Conservation (phyloP, 495 filamentous ascomycete genomes). For the Emericellopsis terricola region DNA sequence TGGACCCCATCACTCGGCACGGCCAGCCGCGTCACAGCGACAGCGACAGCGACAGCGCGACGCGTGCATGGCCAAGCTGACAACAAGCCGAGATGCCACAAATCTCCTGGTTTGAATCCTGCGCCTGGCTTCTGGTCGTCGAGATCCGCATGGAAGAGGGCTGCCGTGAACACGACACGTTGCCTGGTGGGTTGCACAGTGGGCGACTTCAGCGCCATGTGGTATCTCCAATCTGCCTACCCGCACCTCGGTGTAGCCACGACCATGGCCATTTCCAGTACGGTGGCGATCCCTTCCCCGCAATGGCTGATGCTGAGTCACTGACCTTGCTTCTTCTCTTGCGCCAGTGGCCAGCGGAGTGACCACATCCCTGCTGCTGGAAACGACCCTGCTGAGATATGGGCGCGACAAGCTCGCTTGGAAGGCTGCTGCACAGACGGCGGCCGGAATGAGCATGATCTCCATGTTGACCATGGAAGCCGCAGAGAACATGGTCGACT, state of each 20-base stretch:
- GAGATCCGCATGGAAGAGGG: constrained; percentile 16
- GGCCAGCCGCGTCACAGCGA: too few species aligned
- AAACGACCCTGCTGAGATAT: constrained; percentile 21
- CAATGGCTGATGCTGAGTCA: constrained; percentile 7
- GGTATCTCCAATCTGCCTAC: constrained; percentile 14
- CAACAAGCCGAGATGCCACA: too few species aligned
- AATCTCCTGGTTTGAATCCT: too few species aligned
- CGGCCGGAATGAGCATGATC: constrained; percentile 29
- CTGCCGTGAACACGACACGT: constrained; percentile 25
- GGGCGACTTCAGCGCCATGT: constrained; percentile 22
- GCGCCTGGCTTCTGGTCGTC: constrained; percentile 19
- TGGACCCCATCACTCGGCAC: too few species aligned
- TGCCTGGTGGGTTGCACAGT: constrained; percentile 24
- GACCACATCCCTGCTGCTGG: constrained; percentile 23
- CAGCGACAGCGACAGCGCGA: too few species aligned
- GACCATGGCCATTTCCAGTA: constrained; percentile 24
- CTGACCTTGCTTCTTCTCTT: constrained; percentile 24
- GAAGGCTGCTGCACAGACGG: constrained; percentile 18
- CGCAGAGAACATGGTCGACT: constrained; percentile 26
- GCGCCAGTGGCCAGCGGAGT: constrained; percentile 23
- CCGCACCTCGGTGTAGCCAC: constrained; percentile 18
- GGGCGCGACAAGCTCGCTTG: constrained; percentile 23
- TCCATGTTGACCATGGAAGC: constrained; percentile 31
- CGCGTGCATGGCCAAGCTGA: too few species aligned
- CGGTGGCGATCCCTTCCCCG: constrained; percentile 1